These are phyloP conservation scores for Exserohilum rostratum DNA, from an alignment of 2,329 filamentous ascomycete species.

Conservation along the genomic window DNA sequence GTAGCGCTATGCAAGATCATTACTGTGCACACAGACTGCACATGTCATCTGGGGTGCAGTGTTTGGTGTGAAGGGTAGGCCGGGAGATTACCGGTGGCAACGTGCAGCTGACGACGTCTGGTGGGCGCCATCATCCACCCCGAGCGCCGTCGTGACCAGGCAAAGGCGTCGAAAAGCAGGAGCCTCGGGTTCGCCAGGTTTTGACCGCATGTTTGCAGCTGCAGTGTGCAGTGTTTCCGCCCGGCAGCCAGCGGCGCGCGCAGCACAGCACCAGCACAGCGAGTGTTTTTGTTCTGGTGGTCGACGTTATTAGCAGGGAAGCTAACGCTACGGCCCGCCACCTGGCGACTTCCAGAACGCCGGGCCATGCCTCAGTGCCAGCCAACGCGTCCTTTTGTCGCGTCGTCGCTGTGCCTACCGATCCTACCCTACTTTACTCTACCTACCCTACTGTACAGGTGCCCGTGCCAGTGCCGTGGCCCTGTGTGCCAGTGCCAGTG, in stretches of 20 bases:
- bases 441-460: too few species aligned
- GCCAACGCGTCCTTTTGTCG: not conserved
- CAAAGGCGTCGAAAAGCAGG: not conserved
- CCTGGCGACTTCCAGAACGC: constrained; percentile 14
- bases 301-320: constrained; percentile 13
- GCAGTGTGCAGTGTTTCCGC: not conserved
- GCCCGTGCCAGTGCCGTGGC: too few species aligned
- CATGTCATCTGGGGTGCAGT: constrained; percentile 4
- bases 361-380: constrained; percentile 9
- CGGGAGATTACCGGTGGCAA: constrained; percentile 24
- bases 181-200: constrained; percentile 2
- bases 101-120: constrained; percentile 17
- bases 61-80: constrained; percentile 4
- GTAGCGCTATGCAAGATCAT: constrained; percentile 8
- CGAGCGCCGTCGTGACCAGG: constrained; percentile 2
- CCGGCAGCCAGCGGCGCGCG: not conserved
- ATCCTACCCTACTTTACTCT: too few species aligned
- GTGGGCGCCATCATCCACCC: constrained; percentile 15
- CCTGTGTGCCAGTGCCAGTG: too few species aligned
- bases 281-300: not conserved
- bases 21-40: constrained; percentile 6
- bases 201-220: not conserved
- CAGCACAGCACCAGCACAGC: not conserved
- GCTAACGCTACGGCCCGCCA: constrained; percentile 26
- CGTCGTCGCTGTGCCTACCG: not conserved